A percentile compares a stretch with the other conserved stretches of the same genome.
phyloP scores from a whole-genome alignment of 805 yeast genomes.

The Suhomyces faveliae region DNA sequence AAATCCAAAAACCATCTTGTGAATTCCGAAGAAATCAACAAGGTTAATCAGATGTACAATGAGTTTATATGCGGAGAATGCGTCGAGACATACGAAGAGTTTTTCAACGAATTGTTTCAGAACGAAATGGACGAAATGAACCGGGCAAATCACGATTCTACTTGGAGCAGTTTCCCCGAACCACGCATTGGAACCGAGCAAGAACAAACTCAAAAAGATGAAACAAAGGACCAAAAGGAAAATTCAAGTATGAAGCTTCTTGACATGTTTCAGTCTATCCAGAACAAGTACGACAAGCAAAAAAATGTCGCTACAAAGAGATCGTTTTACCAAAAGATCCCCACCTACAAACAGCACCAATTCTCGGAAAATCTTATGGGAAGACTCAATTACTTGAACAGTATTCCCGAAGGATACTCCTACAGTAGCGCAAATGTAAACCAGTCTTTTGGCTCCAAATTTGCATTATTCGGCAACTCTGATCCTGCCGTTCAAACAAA shows the following conservation, averaged over 20 bases:
- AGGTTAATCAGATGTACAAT: slow-evolving; percentile 26
- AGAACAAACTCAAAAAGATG: background rate
- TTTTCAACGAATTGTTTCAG: slow-evolving; percentile 41
- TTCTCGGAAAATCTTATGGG: slow-evolving; percentile 22
- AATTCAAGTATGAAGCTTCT: slow-evolving; percentile 12
- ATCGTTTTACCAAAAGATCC: slow-evolving; percentile 12
- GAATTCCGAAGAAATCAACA: slow-evolving; percentile 11
- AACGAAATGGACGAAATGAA: slow-evolving; percentile 10
- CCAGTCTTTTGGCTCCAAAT: slow-evolving; percentile 8
- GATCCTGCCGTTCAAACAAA: background rate
- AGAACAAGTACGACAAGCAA: slow-evolving; percentile 17
- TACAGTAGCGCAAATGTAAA: background rate
- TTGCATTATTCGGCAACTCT: slow-evolving; percentile 5
- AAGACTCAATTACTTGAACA: slow-evolving; percentile 19
- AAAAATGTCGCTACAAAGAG: slow-evolving; percentile 5
- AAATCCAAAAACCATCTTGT: background rate
- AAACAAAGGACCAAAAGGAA: background rate
- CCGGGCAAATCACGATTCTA: background rate
- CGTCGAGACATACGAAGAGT: slow-evolving; percentile 53
- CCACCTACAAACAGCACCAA: slow-evolving; percentile 11
- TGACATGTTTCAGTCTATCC: slow-evolving; percentile 19
- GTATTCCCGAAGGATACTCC: slow-evolving; percentile 15
- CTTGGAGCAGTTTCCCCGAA: background rate
- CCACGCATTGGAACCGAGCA: slow-evolving; percentile 12
- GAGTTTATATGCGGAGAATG: slow-evolving; percentile 67